These are phyloP conservation scores for Clitopilus passeckerianus DNA, from an alignment of 768 basidiomycete species.

Conservation along the genomic window DNA sequence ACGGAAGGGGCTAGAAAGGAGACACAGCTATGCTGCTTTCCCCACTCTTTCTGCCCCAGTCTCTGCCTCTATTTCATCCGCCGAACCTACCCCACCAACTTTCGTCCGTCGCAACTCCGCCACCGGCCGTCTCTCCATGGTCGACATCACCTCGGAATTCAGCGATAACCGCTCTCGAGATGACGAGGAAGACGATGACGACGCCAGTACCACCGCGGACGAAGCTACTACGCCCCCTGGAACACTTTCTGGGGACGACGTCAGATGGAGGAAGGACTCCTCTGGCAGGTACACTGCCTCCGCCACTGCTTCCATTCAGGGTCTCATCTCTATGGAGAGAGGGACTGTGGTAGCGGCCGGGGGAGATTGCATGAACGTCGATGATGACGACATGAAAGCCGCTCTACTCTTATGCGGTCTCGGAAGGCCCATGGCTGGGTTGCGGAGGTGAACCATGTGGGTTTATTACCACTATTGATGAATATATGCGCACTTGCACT, in stretches of 20 bases:
- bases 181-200: constrained; percentile 32
- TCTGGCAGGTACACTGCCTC: not conserved
- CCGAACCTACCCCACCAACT: not conserved
- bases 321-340: not conserved
- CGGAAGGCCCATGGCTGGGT: constrained; percentile 18
- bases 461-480: not conserved
- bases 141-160: constrained; percentile 3
- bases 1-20: not conserved
- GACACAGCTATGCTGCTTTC: constrained; percentile 6
- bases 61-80: not conserved
- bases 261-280: constrained; percentile 23
- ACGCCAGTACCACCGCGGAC: constrained; percentile 14
- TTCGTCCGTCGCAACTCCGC: not conserved
- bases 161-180: constrained; percentile 36
- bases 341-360: not conserved
- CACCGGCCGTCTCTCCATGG: not conserved
- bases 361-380: constrained; percentile 13
- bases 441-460: not conserved
- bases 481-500: not conserved
- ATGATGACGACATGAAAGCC: constrained; percentile 69
- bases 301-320: not conserved
- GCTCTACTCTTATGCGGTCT: constrained; percentile 64
- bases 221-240: constrained; percentile 64
- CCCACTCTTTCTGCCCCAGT: not conserved
- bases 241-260: constrained; percentile 39